Base-by-base conservation (phyloP, 192 early-diverging fungal species). In the Lunasporangiospora selenospora region DNA sequence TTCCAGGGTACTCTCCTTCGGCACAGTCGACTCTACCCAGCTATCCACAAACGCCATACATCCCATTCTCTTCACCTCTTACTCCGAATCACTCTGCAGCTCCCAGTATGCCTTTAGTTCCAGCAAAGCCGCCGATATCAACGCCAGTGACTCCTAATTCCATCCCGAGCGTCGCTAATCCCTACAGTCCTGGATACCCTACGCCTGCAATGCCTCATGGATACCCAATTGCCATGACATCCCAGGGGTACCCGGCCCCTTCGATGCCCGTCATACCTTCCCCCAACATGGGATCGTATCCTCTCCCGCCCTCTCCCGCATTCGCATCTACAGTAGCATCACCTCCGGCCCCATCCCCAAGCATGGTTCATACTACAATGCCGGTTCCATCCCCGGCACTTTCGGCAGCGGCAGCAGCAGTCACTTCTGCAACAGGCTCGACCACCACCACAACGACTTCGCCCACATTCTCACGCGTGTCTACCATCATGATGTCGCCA, bases 141-240 rank as follows among this genome's bases (percentile, higher is more conserved):
- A 12, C 31, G 38, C 16, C 46, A 48, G 27, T 39, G 4, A 30
- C 66, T 7, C 51, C n/a, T n/a, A n/a, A n/a, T n/a, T n/a, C n/a
- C n/a, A n/a, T n/a, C n/a, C n/a, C n/a, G n/a, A n/a, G n/a, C n/a
- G n/a, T n/a, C n/a, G n/a, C n/a, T n/a, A n/a, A 71, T 50, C 67
- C 67, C 2, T 71, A 71, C 39, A 71, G 67, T 51, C 67, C 61
- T 51, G 67, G 67, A 34, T 62, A 71, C 23, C 46, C 58, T 8
- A 61, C 67, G 3, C 67, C 59, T 8, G 52, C 44, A 27, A 18
- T 52, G 11, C n/a, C 58, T 13, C 37, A 71, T 32, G 47, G 32
- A 18, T 71, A 71, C 16, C 67, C 67, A 2, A 29, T 56, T 5
- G 59, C 39, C 19, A 50, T 41, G 3, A 58, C 67, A 3, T 61